Conservation (phyloP, 345 rosid genomes). For the Murraya paniculata region DNA sequence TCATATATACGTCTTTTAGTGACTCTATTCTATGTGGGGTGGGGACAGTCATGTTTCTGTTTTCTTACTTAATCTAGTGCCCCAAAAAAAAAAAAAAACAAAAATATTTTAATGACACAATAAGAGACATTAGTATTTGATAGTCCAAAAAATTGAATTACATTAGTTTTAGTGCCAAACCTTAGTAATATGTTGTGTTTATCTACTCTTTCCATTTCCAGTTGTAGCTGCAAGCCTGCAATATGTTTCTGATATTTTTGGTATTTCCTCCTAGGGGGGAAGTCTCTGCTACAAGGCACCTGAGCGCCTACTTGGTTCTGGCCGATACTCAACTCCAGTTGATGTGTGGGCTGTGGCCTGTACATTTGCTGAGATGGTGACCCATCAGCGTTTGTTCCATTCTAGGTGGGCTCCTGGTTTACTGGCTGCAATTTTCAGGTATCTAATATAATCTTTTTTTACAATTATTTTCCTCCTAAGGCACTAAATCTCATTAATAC, state of each 20-base stretch:
- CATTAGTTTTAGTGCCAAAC: not conserved
- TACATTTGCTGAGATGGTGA: conserved; percentile 15
- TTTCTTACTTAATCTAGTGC: not conserved
- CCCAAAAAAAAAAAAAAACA: not conserved
- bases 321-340: not conserved
- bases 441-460: not conserved
- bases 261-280: not conserved
- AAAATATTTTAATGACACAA: too few species aligned
- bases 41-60: not conserved
- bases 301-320: conserved; percentile 5
- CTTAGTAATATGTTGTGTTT: not conserved
- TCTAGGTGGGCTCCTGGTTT: not conserved
- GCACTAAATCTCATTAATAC: not conserved
- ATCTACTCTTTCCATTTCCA: not conserved
- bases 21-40: too few species aligned
- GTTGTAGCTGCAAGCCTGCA: not conserved
- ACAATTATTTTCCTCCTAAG: not conserved
- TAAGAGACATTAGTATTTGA: not conserved
- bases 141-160: not conserved
- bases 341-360: conserved; percentile 11
- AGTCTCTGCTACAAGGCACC: not conserved
- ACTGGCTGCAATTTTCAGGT: not conserved
- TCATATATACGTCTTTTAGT: too few species aligned
- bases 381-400: not conserved
- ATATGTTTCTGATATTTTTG: not conserved